These are phyloP conservation scores for Posidonia oceanica DNA, from an alignment of 116 monocot species.

Conservation along the genomic window DNA sequence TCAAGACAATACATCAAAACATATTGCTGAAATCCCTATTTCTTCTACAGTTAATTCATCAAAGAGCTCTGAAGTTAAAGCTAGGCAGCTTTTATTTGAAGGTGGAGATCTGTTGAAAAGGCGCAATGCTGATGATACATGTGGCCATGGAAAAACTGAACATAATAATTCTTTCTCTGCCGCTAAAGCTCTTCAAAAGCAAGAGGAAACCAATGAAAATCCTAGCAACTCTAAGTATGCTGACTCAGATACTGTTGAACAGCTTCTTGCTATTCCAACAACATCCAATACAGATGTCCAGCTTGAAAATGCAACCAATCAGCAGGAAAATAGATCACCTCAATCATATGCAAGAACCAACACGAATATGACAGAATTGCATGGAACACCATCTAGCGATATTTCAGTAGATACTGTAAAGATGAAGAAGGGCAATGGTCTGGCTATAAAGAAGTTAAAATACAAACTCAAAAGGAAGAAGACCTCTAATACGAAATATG, in stretches of 20 bases:
- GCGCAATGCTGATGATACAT: conserved; percentile 5
- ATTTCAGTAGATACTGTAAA: conserved; percentile 25
- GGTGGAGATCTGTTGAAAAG: conserved; percentile 3
- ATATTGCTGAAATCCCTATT: neutral
- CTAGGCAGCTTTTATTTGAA: conserved; percentile 39
- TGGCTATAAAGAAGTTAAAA: conserved; percentile 17
- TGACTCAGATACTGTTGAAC: conserved; percentile 11
- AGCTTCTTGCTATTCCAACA: conserved; percentile 3
- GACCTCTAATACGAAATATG: conserved; percentile 14
- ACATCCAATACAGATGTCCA: conserved; percentile 6
- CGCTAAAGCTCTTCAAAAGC: conserved; percentile 2
- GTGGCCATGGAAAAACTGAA: conserved; percentile 2
- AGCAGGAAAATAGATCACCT: neutral
- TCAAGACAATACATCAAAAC: neutral
- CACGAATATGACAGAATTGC: neutral
- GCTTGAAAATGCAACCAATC: conserved; percentile 10
- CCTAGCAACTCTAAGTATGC: neutral
- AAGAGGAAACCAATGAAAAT: conserved; percentile 11
- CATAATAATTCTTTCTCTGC: neutral
- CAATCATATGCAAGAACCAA: neutral
- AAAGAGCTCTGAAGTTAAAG: too few species aligned
- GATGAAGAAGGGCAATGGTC: conserved; percentile 12
- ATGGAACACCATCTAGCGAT: conserved; percentile 34
- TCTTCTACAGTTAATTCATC: neutral
- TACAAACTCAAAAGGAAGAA: conserved; percentile 17